These are phyloP conservation scores for Iris macrosiphon DNA, from an alignment of 106 monocot species.

Conservation along the genomic window DNA sequence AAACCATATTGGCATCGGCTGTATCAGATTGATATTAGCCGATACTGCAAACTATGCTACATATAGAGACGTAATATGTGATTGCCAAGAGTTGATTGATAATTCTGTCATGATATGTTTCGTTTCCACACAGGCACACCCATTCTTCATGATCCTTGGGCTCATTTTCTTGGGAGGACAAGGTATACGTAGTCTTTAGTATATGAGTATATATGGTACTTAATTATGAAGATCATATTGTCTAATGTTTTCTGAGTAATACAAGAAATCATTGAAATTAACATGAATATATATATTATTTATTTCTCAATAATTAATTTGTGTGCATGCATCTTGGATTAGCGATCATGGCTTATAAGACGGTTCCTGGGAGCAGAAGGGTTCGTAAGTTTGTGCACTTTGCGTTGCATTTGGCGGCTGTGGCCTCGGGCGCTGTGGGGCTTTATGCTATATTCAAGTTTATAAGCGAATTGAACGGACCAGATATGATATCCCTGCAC, in stretches of 20 bases:
- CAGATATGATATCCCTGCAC: conserved; percentile 11
- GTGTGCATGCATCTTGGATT: neutral
- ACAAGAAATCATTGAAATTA: too few relatives aligned
- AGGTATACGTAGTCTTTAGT: conserved; percentile 10
- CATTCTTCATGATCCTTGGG: conserved; percentile 26
- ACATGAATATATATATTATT: neutral
- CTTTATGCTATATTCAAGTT: conserved; percentile 10
- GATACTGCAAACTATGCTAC: neutral
- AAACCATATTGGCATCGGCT: too few relatives aligned
- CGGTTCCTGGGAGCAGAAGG: conserved; percentile 4
- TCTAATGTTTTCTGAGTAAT: too few relatives aligned
- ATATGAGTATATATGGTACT: neutral
- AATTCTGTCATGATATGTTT: too few relatives aligned
- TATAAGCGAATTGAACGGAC: neutral
- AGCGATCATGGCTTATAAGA: conserved; percentile 26
- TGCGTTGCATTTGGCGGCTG: conserved; percentile 4
- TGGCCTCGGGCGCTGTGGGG: conserved; percentile 8
- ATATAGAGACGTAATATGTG: too few relatives aligned
- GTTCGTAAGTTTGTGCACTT: conserved; percentile 9
- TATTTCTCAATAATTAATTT: neutral
- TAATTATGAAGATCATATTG: neutral
- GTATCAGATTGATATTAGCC: too few relatives aligned
- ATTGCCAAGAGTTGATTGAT: too few relatives aligned
- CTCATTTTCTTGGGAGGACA: conserved; percentile 19
- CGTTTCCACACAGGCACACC: conserved; percentile 13